phyloP scores from a whole-genome alignment of 306 rosid species.

The Begonia peltatifolia region DNA sequence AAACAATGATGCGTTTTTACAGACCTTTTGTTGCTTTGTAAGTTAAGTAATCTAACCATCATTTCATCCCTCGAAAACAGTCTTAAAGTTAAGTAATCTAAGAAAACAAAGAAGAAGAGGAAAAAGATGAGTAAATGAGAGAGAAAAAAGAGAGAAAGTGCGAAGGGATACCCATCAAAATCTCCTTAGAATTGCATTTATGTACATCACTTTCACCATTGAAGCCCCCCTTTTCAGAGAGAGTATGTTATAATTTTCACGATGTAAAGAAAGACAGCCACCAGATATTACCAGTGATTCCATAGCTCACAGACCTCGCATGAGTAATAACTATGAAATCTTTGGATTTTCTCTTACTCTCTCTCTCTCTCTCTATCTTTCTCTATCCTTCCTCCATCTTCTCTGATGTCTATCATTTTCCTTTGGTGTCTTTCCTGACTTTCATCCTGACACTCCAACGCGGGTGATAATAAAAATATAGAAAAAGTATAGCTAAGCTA shows the following conservation, averaged over 20 bases:
- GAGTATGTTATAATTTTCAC: background rate
- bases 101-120: conserved; percentile 1
- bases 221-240: too few species aligned
- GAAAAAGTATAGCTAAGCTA: conserved; percentile 23
- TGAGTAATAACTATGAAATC: conserved; percentile 22
- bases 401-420: background rate
- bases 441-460: conserved; percentile 57
- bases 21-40: too few species aligned
- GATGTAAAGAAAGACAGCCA: background rate
- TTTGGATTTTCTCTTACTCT: background rate
- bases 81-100: too few species aligned
- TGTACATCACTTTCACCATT: too few species aligned
- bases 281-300: conserved; percentile 13
- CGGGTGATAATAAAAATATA: conserved; percentile 61
- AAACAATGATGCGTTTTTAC: too few species aligned
- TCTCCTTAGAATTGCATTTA: too few species aligned
- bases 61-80: too few species aligned
- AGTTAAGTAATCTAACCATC: too few species aligned
- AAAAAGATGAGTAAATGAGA: background rate
- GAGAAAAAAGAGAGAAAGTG: background rate
- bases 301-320: conserved; percentile 32
- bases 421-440: conserved; percentile 45
- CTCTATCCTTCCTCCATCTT: background rate
- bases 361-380: background rate
- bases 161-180: background rate